Evolutionary conservation across 140 eudicot species (phyloP).

Genomic region (Eryngium alpinum): DNA sequence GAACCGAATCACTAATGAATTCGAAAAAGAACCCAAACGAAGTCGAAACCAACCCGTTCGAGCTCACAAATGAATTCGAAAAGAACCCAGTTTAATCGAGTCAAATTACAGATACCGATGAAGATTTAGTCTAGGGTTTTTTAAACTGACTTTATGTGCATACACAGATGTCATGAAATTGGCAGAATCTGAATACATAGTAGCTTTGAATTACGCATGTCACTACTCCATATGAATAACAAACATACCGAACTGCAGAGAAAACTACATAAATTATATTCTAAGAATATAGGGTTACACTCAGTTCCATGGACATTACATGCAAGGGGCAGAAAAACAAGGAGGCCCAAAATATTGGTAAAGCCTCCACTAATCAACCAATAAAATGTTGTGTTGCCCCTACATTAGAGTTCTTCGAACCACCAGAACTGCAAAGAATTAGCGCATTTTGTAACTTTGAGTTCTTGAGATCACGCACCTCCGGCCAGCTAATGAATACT

Average conservation of each 20-base stretch:
- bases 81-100: no score
- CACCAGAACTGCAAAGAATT: constrained; percentile 7
- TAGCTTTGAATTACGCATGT: no score
- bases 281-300: not conserved
- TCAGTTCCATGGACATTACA: not conserved
- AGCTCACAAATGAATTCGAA: no score
- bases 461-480: constrained; percentile 65
- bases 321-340: not conserved
- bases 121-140: no score
- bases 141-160: no score
- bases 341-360: not conserved
- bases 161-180: no score
- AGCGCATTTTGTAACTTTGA: constrained; percentile 75
- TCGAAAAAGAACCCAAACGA: no score
- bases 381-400: not conserved
- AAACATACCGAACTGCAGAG: not conserved
- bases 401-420: not conserved
- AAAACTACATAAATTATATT: not conserved
- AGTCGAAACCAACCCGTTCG: no score
- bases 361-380: not conserved
- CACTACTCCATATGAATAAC: no score
- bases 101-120: no score
- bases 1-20: no score
- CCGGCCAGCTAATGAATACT: constrained; percentile 68
- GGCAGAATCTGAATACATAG: no score